Evolutionary conservation across 140 eudicot species (phyloP), one percentile per base, ranked within the genome.

Genomic region (Flaveria floridana): DNA sequence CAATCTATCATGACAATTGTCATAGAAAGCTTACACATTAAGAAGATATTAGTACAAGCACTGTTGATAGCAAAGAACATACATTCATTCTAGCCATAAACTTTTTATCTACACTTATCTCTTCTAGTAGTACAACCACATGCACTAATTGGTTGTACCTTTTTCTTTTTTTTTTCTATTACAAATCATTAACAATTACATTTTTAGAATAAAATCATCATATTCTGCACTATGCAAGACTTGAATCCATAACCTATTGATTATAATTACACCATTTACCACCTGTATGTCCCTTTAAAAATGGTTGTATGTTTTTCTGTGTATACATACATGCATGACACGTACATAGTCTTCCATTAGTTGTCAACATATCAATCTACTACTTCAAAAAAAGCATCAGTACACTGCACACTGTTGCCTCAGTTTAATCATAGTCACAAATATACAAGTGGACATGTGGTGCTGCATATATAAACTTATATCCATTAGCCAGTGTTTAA

Each of bases 21-120:
- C 82, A 65, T 52, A 72, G 50, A 79, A 79, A 64, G 44, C 74
- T 39, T 72, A 72, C 82, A 65, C 68, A 63, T 50, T 72, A 51
- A 71, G 73, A 25, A 37, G 78, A 34, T 34, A 34, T 34, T 51
- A 41, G 68, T 71, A 79, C 79, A 72, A 72, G 69, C 69, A 42
- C 65, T 79, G 63, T 64, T 53, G 41, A 25, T 72, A 51, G 62
- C 74, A 65, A 72, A 52, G 14, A 64, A 61, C 53, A 63, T 50
- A 26, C 69, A 72, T 14, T 68, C 65, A 51, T 70, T 62, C 62
- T 68, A 68, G 81, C 70, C 81, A 68, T 56, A 76, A 76, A 20
- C 51, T 68, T 42, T 77, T 50, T 71, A 71, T 37, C 44, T 50
- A 71, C 28, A 48, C 77, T 62, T 72, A 53, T 72, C 73, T 78